Evolutionary conservation across 805 yeast genomes (phyloP).

Genomic region (Ogataea philodendri): DNA sequence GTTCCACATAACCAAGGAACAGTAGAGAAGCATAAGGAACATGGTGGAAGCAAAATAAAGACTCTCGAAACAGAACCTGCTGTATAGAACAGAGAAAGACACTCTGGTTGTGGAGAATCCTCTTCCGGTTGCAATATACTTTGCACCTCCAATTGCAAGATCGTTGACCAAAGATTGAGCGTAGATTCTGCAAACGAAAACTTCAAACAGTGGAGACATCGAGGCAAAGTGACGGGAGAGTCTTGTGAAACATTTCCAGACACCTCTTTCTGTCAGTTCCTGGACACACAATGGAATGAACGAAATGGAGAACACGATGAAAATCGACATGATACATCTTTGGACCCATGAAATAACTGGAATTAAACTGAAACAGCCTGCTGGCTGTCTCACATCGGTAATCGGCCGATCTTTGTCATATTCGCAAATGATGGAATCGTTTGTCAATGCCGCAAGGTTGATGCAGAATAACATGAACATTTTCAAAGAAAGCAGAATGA

Average conservation of each 20-base stretch:
- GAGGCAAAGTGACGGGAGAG: slow-evolving; percentile 66
- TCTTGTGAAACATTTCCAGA: slow-evolving; percentile 65
- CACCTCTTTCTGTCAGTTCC: slow-evolving; percentile 72
- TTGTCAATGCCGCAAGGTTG: slow-evolving; percentile 62
- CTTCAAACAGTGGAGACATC: slow-evolving; percentile 74
- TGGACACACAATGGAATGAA: slow-evolving; percentile 75
- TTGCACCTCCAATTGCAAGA: slow-evolving; percentile 74
- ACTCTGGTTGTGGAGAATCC: slow-evolving; percentile 76
- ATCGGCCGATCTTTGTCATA: slow-evolving; percentile 57
- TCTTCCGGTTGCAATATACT: slow-evolving; percentile 79
- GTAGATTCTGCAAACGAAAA: slow-evolving; percentile 74
- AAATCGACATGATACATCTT: slow-evolving; percentile 69
- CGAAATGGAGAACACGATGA: slow-evolving; percentile 70
- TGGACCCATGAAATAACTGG: slow-evolving; percentile 76
- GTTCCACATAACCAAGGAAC: slow-evolving; percentile 64
- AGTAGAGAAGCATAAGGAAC: slow-evolving; percentile 50
- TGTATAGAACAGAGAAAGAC: slow-evolving; percentile 61
- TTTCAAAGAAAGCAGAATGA: slow-evolving; percentile 66
- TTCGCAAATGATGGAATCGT: slow-evolving; percentile 59
- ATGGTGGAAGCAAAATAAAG: slow-evolving; percentile 61
- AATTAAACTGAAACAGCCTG: slow-evolving; percentile 66
- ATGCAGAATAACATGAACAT: slow-evolving; percentile 56
- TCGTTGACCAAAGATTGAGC: slow-evolving; percentile 68
- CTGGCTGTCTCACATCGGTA: slow-evolving; percentile 60
- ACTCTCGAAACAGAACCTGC: slow-evolving; percentile 68